Conservation (phyloP, 2,329 filamentous ascomycete species). For the Colletotrichum cereale region DNA sequence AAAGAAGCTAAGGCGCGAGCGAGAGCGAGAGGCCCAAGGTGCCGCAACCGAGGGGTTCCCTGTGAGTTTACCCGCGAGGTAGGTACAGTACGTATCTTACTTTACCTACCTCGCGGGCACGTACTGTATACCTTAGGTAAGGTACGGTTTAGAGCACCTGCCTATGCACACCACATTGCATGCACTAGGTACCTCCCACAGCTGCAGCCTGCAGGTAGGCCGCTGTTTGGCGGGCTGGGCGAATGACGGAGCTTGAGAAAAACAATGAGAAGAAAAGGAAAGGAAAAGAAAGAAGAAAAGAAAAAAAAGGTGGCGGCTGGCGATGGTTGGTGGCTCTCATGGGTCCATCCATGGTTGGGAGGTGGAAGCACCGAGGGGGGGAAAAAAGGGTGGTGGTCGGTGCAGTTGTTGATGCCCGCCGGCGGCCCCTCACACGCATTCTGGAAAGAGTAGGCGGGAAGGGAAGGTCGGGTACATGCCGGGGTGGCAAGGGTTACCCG, state of each 20-base stretch:
- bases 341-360: slow-evolving; percentile 2
- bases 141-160: not conserved
- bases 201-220: slow-evolving; percentile 15
- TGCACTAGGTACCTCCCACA: slow-evolving; percentile 2
- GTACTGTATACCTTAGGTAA: not conserved
- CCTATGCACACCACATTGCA: slow-evolving; percentile 8
- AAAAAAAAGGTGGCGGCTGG: slow-evolving; percentile 18
- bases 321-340: slow-evolving; percentile 8
- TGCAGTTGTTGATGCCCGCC: slow-evolving; percentile 21
- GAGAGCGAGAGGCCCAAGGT: slow-evolving; percentile 12
- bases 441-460: slow-evolving; percentile 18
- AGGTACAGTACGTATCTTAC: not conserved
- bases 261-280: not conserved
- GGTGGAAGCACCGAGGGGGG: slow-evolving; percentile 8
- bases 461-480: slow-evolving; percentile 20
- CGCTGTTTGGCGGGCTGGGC: slow-evolving; percentile 5
- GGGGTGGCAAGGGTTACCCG: slow-evolving; percentile 22
- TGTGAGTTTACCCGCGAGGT: slow-evolving; percentile 3
- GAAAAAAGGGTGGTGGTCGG: slow-evolving; percentile 34
- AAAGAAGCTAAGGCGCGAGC: slow-evolving; percentile 1
- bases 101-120: not conserved
- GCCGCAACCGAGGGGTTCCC: slow-evolving; percentile 1
- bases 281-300: not conserved
- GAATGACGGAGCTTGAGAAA: slow-evolving; percentile 5
- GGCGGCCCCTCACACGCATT: slow-evolving; percentile 19